Evolutionary conservation across 2,329 filamentous ascomycete species (phyloP).

Genomic region (Fusarium albidum): DNA sequence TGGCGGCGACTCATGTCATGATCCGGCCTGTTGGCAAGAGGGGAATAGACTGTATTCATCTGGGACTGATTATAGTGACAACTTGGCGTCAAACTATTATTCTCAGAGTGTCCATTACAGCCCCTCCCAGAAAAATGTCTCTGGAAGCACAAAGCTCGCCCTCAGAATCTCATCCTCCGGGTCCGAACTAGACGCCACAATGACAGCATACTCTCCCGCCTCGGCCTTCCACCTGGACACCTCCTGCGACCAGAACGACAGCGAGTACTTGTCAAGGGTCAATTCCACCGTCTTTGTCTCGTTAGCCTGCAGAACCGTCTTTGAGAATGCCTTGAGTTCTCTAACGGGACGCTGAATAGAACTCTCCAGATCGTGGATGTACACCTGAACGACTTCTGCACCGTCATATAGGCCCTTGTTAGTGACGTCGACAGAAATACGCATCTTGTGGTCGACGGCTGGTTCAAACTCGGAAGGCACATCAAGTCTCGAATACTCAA

Average conservation of each 20-base stretch:
- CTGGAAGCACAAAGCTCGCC: conserved; percentile 1
- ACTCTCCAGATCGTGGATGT: conserved; percentile 21
- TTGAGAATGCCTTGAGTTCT: conserved; percentile 27
- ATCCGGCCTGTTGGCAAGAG: no score
- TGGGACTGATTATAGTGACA: no score
- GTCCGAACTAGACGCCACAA: conserved; percentile 30
- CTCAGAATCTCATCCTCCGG: conserved; percentile 25
- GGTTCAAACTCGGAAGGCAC: conserved; percentile 7
- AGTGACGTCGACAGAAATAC: conserved; percentile 18
- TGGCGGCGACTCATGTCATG: conserved; percentile 2
- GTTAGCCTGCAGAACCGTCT: not conserved
- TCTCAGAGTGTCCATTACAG: no score
- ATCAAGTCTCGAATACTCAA: conserved; percentile 55
- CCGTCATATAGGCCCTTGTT: conserved; percentile 18
- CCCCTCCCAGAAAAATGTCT: conserved; percentile 27
- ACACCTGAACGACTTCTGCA: conserved; percentile 29
- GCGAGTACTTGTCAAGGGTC: conserved; percentile 27
- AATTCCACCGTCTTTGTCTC: conserved; percentile 7
- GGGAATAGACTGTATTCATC: no score
- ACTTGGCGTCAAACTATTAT: no score
- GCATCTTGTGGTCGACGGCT: conserved; percentile 11
- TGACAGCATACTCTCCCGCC: conserved; percentile 26
- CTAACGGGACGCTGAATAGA: conserved; percentile 23
- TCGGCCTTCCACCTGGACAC: conserved; percentile 28
- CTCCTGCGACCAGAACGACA: conserved; percentile 32